phyloP scores from a whole-genome alignment of 805 yeast species.

The Lachancea cidri region DNA sequence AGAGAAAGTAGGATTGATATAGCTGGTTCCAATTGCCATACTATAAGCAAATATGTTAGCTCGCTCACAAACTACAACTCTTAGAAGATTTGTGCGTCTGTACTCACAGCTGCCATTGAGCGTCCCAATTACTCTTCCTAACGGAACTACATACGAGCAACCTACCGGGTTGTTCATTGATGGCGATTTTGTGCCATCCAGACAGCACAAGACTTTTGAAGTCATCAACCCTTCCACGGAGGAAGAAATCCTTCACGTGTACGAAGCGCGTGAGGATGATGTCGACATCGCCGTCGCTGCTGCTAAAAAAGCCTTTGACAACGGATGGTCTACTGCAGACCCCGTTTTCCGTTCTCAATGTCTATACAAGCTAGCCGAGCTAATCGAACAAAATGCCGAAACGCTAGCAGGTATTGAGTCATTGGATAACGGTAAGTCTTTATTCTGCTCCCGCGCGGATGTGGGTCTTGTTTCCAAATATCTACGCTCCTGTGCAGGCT shows the following conservation, averaged over 20 bases:
- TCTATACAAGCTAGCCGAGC: conserved; percentile 68
- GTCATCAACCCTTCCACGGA: conserved; percentile 67
- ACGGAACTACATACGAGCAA: conserved; percentile 65
- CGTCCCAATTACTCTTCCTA: conserved; percentile 56
- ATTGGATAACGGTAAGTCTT: conserved; percentile 84
- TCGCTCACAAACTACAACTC: conserved; percentile 5
- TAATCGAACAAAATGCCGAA: conserved; percentile 70
- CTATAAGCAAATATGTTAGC: conserved; percentile 2
- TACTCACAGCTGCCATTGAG: conserved; percentile 38
- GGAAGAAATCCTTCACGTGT: conserved; percentile 59
- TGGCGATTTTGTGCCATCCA: conserved; percentile 61
- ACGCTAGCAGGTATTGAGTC: conserved; percentile 78
- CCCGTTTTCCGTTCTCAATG: conserved; percentile 61
- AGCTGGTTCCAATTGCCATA: too few species aligned
- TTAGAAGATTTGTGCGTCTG: conserved; percentile 11
- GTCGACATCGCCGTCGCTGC: conserved; percentile 82
- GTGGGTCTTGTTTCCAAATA: conserved; percentile 64
- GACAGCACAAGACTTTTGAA: conserved; percentile 54
- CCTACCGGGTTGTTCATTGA: conserved; percentile 77
- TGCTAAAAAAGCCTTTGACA: conserved; percentile 70
- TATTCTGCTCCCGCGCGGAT: conserved; percentile 69
- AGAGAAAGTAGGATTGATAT: not conserved
- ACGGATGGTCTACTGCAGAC: conserved; percentile 64
- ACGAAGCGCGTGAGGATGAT: conserved; percentile 67
- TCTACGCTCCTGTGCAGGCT: conserved; percentile 81